Evolutionary conservation across 2,329 filamentous ascomycete species (phyloP), one percentile per base, ranked within the genome.

Genomic region (Botryotinia globosa): DNA sequence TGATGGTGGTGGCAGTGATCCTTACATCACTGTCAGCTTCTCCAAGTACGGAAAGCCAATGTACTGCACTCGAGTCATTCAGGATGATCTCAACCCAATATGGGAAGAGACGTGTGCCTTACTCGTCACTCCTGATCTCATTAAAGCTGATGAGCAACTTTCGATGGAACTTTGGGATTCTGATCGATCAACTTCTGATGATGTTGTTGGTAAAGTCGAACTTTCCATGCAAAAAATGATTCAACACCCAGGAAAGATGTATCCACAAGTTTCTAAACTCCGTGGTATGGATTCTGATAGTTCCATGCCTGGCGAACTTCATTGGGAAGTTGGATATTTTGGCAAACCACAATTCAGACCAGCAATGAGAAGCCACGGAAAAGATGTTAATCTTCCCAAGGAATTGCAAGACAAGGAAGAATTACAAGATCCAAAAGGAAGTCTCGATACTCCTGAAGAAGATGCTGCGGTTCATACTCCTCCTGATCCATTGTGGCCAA

Each of bases 11-110:
- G 95, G 95, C 62, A 97, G 93, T 68, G 96, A 99, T 77, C 94
- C 95, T 0, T 98, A 98, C 81, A 97, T 98, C 80, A 98, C 95
- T 45, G 87, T 98, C 51, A 91, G 92, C 58, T 98, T 97, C 85
- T 97, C 93, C 79, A 98, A 98, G 82, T 98, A 98, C 78, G 93
- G 92, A 72, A 99, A 99, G 83, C 95, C 95, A 2, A 97, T 97
- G 88, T 98, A 97, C 82, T 98, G 94, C 82, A 98, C 96, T 1
- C 90, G 96, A 65, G 94, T 98, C 69, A 98, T 98, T 75, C 94
- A 95, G 69, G 95, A 98, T 79, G 92, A 98, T 77, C 87, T 97
- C 71, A 97, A 98, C 79, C 96, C 96, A 0, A 87, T 97, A 7
- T 98, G 97, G 85, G 92, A 96, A 79, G 96, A 98, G 82, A 92